Conservation (phyloP, 169 alveolate genomes). For the Plasmodium reichenowi region DNA sequence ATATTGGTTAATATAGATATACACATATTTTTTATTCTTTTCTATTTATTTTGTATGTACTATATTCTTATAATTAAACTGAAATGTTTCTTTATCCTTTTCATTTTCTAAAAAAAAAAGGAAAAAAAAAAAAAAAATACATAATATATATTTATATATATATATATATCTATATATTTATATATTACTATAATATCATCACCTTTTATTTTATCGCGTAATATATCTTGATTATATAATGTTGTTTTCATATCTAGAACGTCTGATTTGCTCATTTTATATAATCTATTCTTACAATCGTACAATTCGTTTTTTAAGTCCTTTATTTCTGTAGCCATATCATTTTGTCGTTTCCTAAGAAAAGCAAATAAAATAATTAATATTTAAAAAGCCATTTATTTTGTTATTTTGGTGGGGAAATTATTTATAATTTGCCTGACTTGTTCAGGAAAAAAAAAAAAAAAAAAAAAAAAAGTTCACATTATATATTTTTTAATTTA, state of each 20-base stretch:
- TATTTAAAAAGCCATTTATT: not conserved
- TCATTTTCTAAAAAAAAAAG: not conserved
- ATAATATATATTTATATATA: not conserved
- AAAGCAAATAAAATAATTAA: not conserved
- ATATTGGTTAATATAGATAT: too few relatives aligned
- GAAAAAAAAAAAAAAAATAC: too few relatives aligned
- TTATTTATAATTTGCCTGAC: not conserved
- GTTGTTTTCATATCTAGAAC: constrained; percentile 1
- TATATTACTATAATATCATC: not conserved
- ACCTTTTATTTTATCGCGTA: not conserved
- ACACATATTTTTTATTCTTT: too few relatives aligned
- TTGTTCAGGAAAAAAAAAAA: too few relatives aligned
- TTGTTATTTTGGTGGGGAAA: not conserved
- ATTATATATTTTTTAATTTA: constrained; percentile 6
- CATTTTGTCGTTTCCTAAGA: constrained; percentile 52
- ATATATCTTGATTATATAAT: not conserved
- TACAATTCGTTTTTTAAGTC: constrained; percentile 54
- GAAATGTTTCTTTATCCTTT: constrained; percentile 1
- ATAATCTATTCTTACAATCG: constrained; percentile 44
- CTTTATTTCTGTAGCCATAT: constrained; percentile 41
- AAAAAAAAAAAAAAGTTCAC: not conserved
- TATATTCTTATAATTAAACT: too few relatives aligned
- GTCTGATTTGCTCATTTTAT: constrained; percentile 20
- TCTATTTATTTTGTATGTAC: too few relatives aligned
- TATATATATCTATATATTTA: not conserved